These are phyloP conservation scores for Daldinia grandis DNA, from an alignment of 495 filamentous ascomycete species.

Conservation along the genomic window DNA sequence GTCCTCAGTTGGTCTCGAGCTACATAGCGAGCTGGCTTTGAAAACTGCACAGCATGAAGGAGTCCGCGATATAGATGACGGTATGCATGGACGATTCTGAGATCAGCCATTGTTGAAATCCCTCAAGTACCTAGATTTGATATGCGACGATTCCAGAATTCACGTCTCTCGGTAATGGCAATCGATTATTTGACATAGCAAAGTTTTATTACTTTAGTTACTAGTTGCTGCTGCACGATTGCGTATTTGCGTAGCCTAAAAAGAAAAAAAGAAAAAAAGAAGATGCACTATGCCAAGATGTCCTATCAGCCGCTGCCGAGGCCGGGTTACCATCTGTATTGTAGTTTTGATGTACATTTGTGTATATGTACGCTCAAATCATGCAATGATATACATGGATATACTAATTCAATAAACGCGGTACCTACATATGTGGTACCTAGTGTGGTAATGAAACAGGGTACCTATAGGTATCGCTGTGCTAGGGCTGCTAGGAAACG, in stretches of 20 bases:
- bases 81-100: constrained; percentile 75
- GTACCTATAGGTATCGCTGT: constrained; percentile 21
- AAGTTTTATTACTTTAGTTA: neutral
- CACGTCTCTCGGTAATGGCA: neutral
- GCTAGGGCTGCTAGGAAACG: constrained; percentile 13
- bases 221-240: neutral
- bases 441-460: constrained; percentile 13
- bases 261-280: constrained; percentile 6
- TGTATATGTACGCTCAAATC: neutral
- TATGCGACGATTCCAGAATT: neutral
- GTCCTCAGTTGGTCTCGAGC: constrained; percentile 69
- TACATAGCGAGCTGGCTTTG: constrained; percentile 75
- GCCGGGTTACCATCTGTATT: constrained; percentile 1
- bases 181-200: neutral
- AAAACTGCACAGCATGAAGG: constrained; percentile 81
- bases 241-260: neutral
- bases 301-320: constrained; percentile 26
- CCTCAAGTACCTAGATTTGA: neutral
- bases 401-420: constrained; percentile 27
- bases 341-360: neutral
- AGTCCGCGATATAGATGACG: constrained; percentile 76
- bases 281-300: constrained; percentile 18
- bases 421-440: no score
- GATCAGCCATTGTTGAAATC: constrained; percentile 37
- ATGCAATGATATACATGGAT: neutral